phyloP scores from a whole-genome alignment of 495 filamentous ascomycete genomes.

The Gamarada debralockiae region DNA sequence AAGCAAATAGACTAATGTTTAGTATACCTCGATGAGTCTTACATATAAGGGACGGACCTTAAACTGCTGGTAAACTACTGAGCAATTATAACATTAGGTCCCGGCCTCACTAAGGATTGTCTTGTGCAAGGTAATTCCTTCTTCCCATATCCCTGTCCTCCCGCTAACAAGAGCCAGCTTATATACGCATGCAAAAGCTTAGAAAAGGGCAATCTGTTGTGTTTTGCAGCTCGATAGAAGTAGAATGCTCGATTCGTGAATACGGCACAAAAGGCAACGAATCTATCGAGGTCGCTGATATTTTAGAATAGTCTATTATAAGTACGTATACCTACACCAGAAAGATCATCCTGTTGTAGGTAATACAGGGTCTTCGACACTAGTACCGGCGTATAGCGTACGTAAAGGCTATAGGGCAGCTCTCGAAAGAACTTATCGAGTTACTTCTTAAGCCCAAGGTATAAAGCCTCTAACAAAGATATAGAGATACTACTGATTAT shows the following conservation, averaged over 20 bases:
- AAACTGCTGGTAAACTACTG: slow-evolving; percentile 54
- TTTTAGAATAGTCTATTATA: slow-evolving; percentile 55
- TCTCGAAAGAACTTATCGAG: background rate
- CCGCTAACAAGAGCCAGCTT: slow-evolving; percentile 40
- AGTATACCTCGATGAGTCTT: slow-evolving; percentile 71
- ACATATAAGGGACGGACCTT: slow-evolving; percentile 73
- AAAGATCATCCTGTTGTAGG: too few relatives aligned
- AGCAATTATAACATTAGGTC: slow-evolving; percentile 67
- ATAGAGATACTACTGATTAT: slow-evolving; percentile 17
- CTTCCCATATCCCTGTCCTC: background rate
- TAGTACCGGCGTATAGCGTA: slow-evolving; percentile 25
- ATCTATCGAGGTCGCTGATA: slow-evolving; percentile 38
- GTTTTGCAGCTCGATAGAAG: slow-evolving; percentile 51
- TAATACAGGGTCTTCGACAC: slow-evolving; percentile 53
- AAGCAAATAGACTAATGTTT: slow-evolving; percentile 58
- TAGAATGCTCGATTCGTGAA: slow-evolving; percentile 26
- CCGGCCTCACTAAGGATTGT: slow-evolving; percentile 63
- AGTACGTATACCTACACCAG: too few relatives aligned
- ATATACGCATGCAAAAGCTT: slow-evolving; percentile 62
- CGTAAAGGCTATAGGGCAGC: background rate
- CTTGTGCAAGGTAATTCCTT: slow-evolving; percentile 63
- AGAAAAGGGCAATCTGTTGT: slow-evolving; percentile 59
- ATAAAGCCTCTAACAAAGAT: slow-evolving; percentile 23
- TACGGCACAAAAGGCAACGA: background rate
- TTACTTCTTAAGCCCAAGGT: slow-evolving; percentile 29